Conservation (phyloP, 73 alveolate genomes). For the Paramecium tetraurelia region DNA sequence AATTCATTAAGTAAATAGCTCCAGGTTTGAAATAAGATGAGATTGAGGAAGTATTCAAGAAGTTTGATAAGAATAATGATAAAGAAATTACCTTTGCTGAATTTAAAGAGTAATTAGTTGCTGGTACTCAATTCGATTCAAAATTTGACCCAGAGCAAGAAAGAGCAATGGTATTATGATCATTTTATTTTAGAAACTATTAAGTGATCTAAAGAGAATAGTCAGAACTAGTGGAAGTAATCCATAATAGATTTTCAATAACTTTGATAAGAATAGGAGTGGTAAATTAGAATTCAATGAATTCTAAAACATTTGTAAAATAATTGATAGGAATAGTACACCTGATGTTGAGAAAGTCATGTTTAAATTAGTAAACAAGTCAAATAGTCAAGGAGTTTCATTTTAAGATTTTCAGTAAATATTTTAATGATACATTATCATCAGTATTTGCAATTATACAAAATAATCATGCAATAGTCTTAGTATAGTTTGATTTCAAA, state of each 20-base stretch:
- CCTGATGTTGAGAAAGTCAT: not conserved
- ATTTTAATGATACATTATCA: not conserved
- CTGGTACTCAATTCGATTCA: not conserved
- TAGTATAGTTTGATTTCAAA: not conserved
- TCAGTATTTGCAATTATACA: not conserved
- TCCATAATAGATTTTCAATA: not conserved
- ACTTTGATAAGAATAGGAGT: constrained; percentile 9
- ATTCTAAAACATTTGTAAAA: not conserved
- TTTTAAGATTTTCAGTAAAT: not conserved
- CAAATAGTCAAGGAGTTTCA: not conserved
- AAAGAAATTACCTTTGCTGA: not conserved
- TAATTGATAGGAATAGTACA: not conserved
- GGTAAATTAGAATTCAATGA: not conserved
- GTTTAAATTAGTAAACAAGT: not conserved
- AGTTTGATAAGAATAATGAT: not conserved
- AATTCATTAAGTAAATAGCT: constrained; percentile 6
- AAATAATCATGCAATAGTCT: not conserved
- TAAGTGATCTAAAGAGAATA: not conserved
- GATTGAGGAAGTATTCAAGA: not conserved
- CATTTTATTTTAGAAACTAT: not conserved
- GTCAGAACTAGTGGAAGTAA: not conserved
- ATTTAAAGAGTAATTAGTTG: not conserved
- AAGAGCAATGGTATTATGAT: not conserved
- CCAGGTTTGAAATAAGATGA: not conserved
- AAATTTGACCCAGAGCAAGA: not conserved